Evolutionary conservation across 1,284 basidiomycete genomes (phyloP), one percentile per base, ranked within the genome.

Genomic region (Ustilago hordei): DNA sequence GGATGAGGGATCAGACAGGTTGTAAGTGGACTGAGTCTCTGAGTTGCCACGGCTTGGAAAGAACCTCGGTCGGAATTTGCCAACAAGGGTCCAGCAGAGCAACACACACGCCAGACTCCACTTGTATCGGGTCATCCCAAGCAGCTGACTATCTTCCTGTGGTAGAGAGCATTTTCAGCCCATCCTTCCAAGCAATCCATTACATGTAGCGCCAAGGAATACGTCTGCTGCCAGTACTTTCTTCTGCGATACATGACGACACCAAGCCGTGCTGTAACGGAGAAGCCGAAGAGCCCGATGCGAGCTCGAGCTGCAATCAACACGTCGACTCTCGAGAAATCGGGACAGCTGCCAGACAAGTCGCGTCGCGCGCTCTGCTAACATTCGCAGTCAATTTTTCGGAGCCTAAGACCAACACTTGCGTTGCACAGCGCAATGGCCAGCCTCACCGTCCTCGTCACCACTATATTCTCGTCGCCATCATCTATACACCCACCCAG

Each of bases 321-420:
- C 45, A 61, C 50, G 48, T 47, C n/a, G 48, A 15, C 36, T 56
- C 28, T 31, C 41, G 6, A 12, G 23, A n/a, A 55, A 59, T 59
- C 57, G 57, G 57, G 57, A 32, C 28, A 8, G 8, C 43, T 28
- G n/a, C n/a, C n/a, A 11, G 41, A 28, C 2, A 52, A 57, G 70
- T 73, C 70, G 70, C 70, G 70, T 73, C 70, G 70, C 70, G 70
- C 70, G 39, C 12, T 19, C 11, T 67, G 57, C 56, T 72, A 72
- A 72, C 70, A 73, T 53, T 39, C 17, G 5, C 3, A 38, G 39
- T 32, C 9, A 32, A 31, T 9, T 43, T 45, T 58, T 62, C 15
- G 56, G 47, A 39, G 39, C 9, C 41, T 28, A 17, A 71, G 69
- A 68, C 64, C 70, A 73, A 73, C 70, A 73, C 70, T 60, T 64